phyloP scores from a whole-genome alignment of 2,329 filamentous ascomycete genomes.

The Lecanicillium sp. region DNA sequence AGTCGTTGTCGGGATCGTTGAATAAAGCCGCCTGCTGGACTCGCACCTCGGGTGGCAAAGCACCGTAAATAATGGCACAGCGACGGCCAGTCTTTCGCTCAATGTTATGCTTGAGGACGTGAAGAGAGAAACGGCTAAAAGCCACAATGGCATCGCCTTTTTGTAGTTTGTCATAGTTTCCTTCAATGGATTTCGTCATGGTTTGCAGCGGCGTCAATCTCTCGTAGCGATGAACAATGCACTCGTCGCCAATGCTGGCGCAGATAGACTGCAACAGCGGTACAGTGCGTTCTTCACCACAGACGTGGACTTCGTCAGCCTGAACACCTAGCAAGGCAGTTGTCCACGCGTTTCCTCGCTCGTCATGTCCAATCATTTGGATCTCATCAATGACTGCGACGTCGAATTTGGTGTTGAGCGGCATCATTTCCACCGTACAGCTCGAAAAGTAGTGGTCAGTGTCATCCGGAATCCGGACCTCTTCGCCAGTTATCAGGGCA shows the following conservation, averaged over 20 bases:
- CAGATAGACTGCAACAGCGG: constrained; percentile 71
- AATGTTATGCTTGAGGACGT: constrained; percentile 69
- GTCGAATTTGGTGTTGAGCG: constrained; percentile 52
- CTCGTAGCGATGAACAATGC: constrained; percentile 74
- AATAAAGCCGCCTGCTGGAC: constrained; percentile 87
- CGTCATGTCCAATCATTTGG: constrained; percentile 79
- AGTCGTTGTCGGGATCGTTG: constrained; percentile 92
- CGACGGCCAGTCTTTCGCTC: constrained; percentile 68
- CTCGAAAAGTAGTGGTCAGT: constrained; percentile 57
- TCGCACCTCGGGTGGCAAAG: constrained; percentile 83
- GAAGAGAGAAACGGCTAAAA: constrained; percentile 77
- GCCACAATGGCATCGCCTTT: constrained; percentile 89
- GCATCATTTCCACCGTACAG: constrained; percentile 88
- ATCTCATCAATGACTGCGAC: constrained; percentile 98
- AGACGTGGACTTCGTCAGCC: constrained; percentile 85
- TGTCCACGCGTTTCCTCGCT: constrained; percentile 92
- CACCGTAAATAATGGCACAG: constrained; percentile 89
- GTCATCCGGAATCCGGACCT: constrained; percentile 61
- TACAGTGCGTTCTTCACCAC: constrained; percentile 79
- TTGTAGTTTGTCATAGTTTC: constrained; percentile 56
- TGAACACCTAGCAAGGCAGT: constrained; percentile 79
- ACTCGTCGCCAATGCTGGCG: constrained; percentile 70
- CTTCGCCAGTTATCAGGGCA: constrained; percentile 83
- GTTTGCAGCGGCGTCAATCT: constrained; percentile 71
- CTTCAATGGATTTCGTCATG: constrained; percentile 52